Evolutionary conservation across 2,329 filamentous ascomycete species (phyloP), one percentile per base, ranked within the genome.

Genomic region (Penicillium sp.): DNA sequence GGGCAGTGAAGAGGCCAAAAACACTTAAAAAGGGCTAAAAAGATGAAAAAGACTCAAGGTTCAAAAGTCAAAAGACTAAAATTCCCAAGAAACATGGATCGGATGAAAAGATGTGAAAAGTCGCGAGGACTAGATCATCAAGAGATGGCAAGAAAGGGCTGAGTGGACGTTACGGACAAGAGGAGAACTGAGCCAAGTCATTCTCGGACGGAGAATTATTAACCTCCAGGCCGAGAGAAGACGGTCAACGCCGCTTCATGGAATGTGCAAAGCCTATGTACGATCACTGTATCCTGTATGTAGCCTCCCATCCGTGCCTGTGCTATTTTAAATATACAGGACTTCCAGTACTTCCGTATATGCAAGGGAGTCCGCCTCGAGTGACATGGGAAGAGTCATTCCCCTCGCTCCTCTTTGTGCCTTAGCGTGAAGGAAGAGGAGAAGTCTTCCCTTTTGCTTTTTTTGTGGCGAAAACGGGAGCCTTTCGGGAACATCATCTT

Each of bases 281-380:
- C n/a, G 9, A 22, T 24, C 13, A 12, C 10, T 42, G 13, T 24
- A 15, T 53, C 17, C 24, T 19, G 19, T 28, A 49, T 9, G 33
- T 40, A n/a, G 12, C 4, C 35, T 15, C 35, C 5, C 13, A 28
- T 17, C 35, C 35, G 12, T 38, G 35, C 35, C 35, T 17, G 13
- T 40, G 5, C 17, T n/a, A n/a, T n/a, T 24, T 50, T 9, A 3
- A 30, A 24, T 19, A 33, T 22, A 42, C 35, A 9, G 17, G 7
- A 8, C 4, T 12, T 22, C n/a, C 45, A 49, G 15, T 30, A n/a
- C 9, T 15, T 49, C 45, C 7, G 10, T 44, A 49, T 40, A 38
- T 60, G 58, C 58, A 60, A 60, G 44, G 53, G 51, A 50, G 38
- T 28, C 17, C 8, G n/a, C 47, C 12, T 45, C 42, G 22, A 28